A percentile compares a stretch with the other conserved stretches of the same genome.
phyloP scores from a whole-genome alignment of 805 yeast species.

The Maudiozyma pseudohumilis region DNA sequence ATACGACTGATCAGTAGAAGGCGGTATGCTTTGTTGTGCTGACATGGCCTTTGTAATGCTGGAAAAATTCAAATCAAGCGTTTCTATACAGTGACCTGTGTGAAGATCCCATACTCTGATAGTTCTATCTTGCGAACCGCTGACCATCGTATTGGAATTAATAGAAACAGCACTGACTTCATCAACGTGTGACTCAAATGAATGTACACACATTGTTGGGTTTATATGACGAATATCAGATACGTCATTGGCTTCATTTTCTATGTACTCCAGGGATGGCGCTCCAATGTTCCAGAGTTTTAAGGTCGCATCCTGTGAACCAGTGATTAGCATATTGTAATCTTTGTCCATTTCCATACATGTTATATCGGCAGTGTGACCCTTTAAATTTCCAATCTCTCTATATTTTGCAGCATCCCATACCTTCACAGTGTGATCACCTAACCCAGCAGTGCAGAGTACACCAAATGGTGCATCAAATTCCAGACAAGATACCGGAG shows the following conservation, averaged over 20 bases:
- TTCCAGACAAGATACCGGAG: slow-evolving; percentile 46
- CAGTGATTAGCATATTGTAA: slow-evolving; percentile 36
- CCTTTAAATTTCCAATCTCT: slow-evolving; percentile 43
- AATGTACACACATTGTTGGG: slow-evolving; percentile 30
- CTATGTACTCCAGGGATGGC: slow-evolving; percentile 16
- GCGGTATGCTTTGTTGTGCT: slow-evolving; percentile 3
- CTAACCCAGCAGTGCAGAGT: slow-evolving; percentile 58
- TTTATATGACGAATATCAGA: slow-evolving; percentile 12
- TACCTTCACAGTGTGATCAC: slow-evolving; percentile 68
- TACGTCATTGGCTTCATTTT: slow-evolving; percentile 14
- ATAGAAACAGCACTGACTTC: slow-evolving; percentile 55
- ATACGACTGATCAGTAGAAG: neutral
- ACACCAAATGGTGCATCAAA: slow-evolving; percentile 70
- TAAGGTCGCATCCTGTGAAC: slow-evolving; percentile 54
- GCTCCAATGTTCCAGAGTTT: slow-evolving; percentile 48
- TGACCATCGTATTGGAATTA: slow-evolving; percentile 43
- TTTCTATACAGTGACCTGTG: slow-evolving; percentile 58
- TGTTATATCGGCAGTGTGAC: slow-evolving; percentile 50
- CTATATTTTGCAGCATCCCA: slow-evolving; percentile 67
- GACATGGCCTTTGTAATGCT: slow-evolving; percentile 1
- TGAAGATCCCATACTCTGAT: slow-evolving; percentile 67
- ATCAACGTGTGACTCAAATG: slow-evolving; percentile 57
- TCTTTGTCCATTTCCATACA: slow-evolving; percentile 50
- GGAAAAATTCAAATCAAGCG: slow-evolving; percentile 46
- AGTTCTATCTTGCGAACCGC: slow-evolving; percentile 64